Conservation (phyloP, 805 yeast species). For the Candida tammaniensis region DNA sequence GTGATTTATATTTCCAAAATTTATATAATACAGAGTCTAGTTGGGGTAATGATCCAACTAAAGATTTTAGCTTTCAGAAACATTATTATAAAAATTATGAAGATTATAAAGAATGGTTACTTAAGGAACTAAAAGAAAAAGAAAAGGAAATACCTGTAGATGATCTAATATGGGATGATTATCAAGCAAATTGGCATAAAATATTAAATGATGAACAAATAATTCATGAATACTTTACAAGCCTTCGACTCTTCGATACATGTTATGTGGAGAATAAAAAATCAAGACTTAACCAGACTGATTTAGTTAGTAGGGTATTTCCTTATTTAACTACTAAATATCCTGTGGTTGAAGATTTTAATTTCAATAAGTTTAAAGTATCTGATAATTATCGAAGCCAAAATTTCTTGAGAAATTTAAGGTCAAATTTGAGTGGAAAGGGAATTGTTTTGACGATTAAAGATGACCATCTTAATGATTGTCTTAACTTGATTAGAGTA, state of each 20-base stretch:
- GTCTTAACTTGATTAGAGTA: constrained; percentile 22
- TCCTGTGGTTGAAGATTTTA: constrained; percentile 16
- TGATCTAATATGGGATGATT: constrained; percentile 8
- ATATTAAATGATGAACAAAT: constrained; percentile 20
- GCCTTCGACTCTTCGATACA: constrained; percentile 21
- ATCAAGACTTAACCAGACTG: constrained; percentile 6
- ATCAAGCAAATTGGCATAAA: constrained; percentile 12
- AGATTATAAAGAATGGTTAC: constrained; percentile 9
- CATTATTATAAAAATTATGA: constrained; percentile 13
- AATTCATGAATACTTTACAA: constrained; percentile 23
- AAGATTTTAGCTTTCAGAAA: constrained; percentile 14
- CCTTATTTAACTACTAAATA: constrained; percentile 24
- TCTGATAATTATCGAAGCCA: constrained; percentile 1
- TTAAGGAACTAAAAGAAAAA: constrained; percentile 3
- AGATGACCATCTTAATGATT: constrained; percentile 23
- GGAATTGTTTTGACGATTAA: constrained; percentile 34
- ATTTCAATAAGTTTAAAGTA: constrained; percentile 6
- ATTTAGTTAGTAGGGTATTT: constrained; percentile 15
- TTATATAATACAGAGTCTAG: constrained; percentile 9
- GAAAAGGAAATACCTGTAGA: constrained; percentile 7
- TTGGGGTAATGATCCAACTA: constrained; percentile 17
- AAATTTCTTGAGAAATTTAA: constrained; percentile 13
- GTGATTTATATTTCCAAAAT: constrained; percentile 22
- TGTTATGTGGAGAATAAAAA: constrained; percentile 16
- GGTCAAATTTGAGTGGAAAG: constrained; percentile 21